Conservation (phyloP, 208 protist genomes). For the Phytomonas serpens region DNA sequence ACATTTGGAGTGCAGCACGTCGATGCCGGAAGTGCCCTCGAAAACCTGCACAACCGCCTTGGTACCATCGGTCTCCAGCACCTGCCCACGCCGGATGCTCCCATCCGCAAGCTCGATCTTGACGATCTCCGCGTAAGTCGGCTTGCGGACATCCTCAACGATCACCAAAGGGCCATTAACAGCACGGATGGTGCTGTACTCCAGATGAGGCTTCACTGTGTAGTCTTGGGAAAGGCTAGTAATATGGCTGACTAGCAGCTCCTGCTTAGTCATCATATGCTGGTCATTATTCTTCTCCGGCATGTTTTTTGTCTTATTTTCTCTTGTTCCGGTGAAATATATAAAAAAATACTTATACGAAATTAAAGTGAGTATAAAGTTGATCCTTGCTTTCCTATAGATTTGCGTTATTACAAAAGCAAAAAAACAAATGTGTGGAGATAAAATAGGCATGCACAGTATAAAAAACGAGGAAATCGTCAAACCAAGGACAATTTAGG, state of each 20-base stretch:
- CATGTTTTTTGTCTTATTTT: constrained; percentile 17
- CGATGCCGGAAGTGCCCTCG: constrained; percentile 99
- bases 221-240: constrained; percentile 59
- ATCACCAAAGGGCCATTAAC: constrained; percentile 99
- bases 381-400: constrained; percentile 1
- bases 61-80: constrained; percentile 97
- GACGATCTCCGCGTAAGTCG: constrained; percentile 99
- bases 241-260: constrained; percentile 77
- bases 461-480: constrained; percentile 4
- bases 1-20: constrained; percentile 93
- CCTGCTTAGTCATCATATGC: constrained; percentile 78
- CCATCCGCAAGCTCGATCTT: constrained; percentile 97
- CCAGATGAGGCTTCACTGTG: constrained; percentile 82
- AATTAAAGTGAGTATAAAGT: constrained; percentile 14
- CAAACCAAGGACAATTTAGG: constrained; percentile 8
- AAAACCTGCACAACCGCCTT: constrained; percentile 99
- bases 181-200: constrained; percentile 98
- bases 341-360: constrained; percentile 3
- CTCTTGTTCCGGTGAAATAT: neutral
- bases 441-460: constrained; percentile 15
- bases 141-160: constrained; percentile 98
- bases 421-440: constrained; percentile 15
- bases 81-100: constrained; percentile 92
- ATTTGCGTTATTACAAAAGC: constrained; percentile 15
- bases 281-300: constrained; percentile 34